Conservation (phyloP, 2,329 filamentous ascomycete genomes). For the Alternaria conjuncta region DNA sequence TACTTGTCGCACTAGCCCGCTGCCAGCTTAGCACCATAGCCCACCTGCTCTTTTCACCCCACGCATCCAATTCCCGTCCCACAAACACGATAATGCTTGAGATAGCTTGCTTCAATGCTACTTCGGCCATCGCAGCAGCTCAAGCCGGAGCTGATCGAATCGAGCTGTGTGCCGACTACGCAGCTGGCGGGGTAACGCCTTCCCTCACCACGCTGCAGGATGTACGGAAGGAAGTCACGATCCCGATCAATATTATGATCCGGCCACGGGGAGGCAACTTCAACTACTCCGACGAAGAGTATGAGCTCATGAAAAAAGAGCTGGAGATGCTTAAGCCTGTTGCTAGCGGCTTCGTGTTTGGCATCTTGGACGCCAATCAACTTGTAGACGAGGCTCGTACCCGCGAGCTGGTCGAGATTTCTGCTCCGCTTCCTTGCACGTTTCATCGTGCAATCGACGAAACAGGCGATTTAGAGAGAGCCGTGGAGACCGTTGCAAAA, state of each 20-base stretch:
- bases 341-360: constrained; percentile 61
- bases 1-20: background rate
- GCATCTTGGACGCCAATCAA: constrained; percentile 48
- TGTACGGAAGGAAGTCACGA: constrained; percentile 32
- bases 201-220: constrained; percentile 29
- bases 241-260: constrained; percentile 62
- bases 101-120: constrained; percentile 57
- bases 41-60: background rate
- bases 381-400: constrained; percentile 53
- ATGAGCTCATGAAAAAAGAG: constrained; percentile 52
- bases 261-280: constrained; percentile 58
- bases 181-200: constrained; percentile 54
- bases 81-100: constrained; percentile 48
- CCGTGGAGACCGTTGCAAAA: constrained; percentile 46
- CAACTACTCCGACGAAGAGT: constrained; percentile 51
- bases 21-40: background rate
- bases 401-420: constrained; percentile 50
- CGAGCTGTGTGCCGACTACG: constrained; percentile 56
- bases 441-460: constrained; percentile 63
- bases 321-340: constrained; percentile 47
- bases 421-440: constrained; percentile 56
- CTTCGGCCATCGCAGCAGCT: constrained; percentile 53
- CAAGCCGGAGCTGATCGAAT: constrained; percentile 57
- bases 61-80: background rate
- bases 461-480: constrained; percentile 38